Evolutionary conservation across 306 rosid genomes (phyloP), one percentile per base, ranked within the genome.

Genomic region (Luffa aegyptiaca): DNA sequence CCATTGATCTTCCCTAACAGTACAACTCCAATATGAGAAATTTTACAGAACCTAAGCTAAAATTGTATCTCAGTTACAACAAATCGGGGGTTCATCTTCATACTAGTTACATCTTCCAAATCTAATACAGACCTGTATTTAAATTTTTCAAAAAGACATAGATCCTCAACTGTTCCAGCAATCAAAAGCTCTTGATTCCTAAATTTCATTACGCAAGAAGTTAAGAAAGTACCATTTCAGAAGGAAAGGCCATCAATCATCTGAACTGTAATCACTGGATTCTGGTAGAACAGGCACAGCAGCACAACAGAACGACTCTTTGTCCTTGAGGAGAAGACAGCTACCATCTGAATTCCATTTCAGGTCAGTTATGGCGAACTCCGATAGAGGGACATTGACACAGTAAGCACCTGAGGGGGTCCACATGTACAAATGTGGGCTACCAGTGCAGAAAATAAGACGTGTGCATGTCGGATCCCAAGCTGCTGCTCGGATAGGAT

Each of bases 331-430:
- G 82, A 95, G 87, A 61, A 95, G 87, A 81, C 98, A 92, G 84
- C 98, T 91, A 44, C 98, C 98, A 89, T 92, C 93, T 3, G 89
- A 89, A 87, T 92, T 95, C 98, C 98, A 95, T 84, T 91, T 92
- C 77, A 95, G 90, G 85, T 95, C 97, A 4, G 87, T 84, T 66
- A 89, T 84, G 52, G 83, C 80, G 80, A 90, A 88, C 78, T 88
- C 95, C 3, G 90, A 89, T 20, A 83, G 87, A 0, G 98, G 98
- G 78, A 86, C 88, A 53, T 89, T 86, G 58, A 91, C 97, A 36
- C 97, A 95, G 53, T 87, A 95, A 48, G 97, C 97, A 0, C 98
- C 97, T 0, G 93, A 84, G 0, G 98, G 97, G 11, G 98, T 95
- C 98, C 98, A 95, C 93, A 95, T 91, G 76, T 90, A 95, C 84